A percentile compares a stretch with the other conserved stretches of the same genome.
phyloP scores from a whole-genome alignment of 2,329 filamentous ascomycete genomes.

The Dendrostoma leiphaemia region DNA sequence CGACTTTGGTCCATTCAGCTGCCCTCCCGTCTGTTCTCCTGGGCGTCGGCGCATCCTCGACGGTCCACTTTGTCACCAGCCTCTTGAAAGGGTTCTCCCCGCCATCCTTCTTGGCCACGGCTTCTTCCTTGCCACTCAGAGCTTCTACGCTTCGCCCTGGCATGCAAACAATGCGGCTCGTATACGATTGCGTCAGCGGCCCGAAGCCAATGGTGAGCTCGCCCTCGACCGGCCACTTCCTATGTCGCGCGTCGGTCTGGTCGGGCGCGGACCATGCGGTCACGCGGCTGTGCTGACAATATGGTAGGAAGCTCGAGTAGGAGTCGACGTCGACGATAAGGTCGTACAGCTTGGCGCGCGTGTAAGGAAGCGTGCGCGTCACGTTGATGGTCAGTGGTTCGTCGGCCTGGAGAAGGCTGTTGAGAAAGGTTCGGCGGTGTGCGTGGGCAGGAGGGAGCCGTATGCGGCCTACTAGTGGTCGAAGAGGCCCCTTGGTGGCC shows the following conservation, averaged over 20 bases:
- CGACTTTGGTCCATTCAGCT: conserved; percentile 65
- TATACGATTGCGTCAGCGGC: conserved; percentile 79
- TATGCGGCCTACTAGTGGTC: conserved; percentile 5
- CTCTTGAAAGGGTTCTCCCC: conserved; percentile 54
- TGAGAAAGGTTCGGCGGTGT: conserved; percentile 16
- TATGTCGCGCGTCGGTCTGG: conserved; percentile 27
- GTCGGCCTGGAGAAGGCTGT: conserved; percentile 34
- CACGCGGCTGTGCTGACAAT: conserved; percentile 75
- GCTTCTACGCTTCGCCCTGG: conserved; percentile 74
- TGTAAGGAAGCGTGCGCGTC: conserved; percentile 73
- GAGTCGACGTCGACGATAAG: conserved; percentile 85
- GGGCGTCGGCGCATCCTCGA: conserved; percentile 40
- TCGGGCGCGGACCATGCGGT: conserved; percentile 67
- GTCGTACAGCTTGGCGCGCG: conserved; percentile 68
- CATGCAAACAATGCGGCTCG: conserved; percentile 74
- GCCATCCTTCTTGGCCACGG: conserved; percentile 33
- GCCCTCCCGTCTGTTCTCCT: conserved; percentile 23
- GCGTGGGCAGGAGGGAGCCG: neutral
- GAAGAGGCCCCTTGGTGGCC: conserved; percentile 12
- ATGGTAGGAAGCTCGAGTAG: conserved; percentile 88
- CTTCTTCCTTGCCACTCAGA: conserved; percentile 58
- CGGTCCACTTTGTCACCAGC: conserved; percentile 68
- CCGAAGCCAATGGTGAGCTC: conserved; percentile 84
- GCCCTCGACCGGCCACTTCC: conserved; percentile 69
- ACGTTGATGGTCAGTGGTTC: conserved; percentile 62